A percentile compares a stretch with the other conserved stretches of the same genome.
Conservation (phyloP, 139 green algal genomes). For the Cymbomonas tetramitiformis region DNA sequence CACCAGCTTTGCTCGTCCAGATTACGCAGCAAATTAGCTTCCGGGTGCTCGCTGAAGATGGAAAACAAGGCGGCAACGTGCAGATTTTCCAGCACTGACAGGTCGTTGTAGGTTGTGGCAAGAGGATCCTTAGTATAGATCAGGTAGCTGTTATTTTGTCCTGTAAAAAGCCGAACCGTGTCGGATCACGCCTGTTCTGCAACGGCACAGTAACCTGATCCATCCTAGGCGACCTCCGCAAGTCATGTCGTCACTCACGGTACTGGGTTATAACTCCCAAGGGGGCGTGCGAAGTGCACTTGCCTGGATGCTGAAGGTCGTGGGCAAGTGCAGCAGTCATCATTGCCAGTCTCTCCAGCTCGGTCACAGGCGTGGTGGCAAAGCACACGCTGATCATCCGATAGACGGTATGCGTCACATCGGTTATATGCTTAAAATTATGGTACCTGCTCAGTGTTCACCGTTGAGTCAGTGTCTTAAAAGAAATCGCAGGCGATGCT, state of each 20-base stretch:
- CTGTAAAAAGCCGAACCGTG: too few relatives aligned
- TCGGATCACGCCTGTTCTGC: too few relatives aligned
- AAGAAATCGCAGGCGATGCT: too few relatives aligned
- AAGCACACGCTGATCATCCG: conserved; percentile 27
- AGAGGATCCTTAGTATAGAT: conserved; percentile 30
- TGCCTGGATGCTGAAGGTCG: conserved; percentile 49
- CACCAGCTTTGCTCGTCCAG: conserved; percentile 31
- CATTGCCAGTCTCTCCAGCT: conserved; percentile 35
- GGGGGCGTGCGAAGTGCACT: too few relatives aligned
- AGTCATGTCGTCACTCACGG: too few relatives aligned
- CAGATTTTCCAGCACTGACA: conserved; percentile 39
- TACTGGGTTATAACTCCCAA: too few relatives aligned
- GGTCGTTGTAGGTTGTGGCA: conserved; percentile 50
- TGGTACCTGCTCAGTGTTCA: too few relatives aligned
- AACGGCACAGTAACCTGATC: too few relatives aligned
- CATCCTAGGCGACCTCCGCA: too few relatives aligned
- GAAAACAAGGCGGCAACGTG: conserved; percentile 36
- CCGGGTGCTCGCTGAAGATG: conserved; percentile 24
- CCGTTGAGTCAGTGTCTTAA: too few relatives aligned
- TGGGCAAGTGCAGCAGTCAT: conserved; percentile 45
- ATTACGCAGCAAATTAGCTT: conserved; percentile 15
- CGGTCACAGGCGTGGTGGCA: conserved; percentile 7
- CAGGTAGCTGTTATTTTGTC: conserved; percentile 49
- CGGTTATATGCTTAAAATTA: conserved; percentile 44
- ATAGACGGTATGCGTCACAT: conserved; percentile 44